Base-by-base conservation (phyloP, 768 basidiomycete genomes). In the Lentinula boryana region DNA sequence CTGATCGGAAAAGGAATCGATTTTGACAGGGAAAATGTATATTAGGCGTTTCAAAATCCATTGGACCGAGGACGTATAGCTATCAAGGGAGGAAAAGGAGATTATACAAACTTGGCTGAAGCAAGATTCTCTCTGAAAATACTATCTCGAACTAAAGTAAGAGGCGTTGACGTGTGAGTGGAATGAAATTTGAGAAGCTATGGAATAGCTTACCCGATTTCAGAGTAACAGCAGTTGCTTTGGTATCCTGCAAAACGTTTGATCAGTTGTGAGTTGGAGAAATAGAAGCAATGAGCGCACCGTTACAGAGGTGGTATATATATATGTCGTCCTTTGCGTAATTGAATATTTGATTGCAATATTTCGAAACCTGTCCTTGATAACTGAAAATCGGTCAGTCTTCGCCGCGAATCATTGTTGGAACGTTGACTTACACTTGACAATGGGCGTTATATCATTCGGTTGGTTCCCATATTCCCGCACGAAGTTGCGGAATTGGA, bases 391-490 rank as follows among this genome's bases (percentile, higher is more conserved):
- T 6, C 36, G 40, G 44, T 43, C 18, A 64, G 18, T 21, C 36
- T 41, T 54, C 40, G 21, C 35, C 9, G 57, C 4, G 38, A 18
- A 48, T 33, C 31, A 31, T 56, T 21, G 36, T 35, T 57, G 1
- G 16, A 58, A 31, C 54, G 54, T 41, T 32, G 12, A 79, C 81
- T 52, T 61, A 87, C 88, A 90, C 70, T 80, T 81, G 1, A 84
- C 77, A 40, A 84, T 80, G 0, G 74, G 71, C 3, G 69, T 66
- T 0, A 77, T 70, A 40, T 89, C 86, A 63, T 91, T 91, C 8
- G 80, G 74, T 44, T 86, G 71, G 41, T 84, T 78, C 0, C 84
- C 88, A 63, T 82, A 90, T 12, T 84, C 83, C 1, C 85, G 79
- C 23, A 91, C 74, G 67, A 79, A 84, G 10, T 76, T 75, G 21